Percentiles rank a stretch among this genome's conserved stretches.
Evolutionary conservation across 1,284 basidiomycete species (phyloP).

Genomic region (Puccinia novopanici): DNA sequence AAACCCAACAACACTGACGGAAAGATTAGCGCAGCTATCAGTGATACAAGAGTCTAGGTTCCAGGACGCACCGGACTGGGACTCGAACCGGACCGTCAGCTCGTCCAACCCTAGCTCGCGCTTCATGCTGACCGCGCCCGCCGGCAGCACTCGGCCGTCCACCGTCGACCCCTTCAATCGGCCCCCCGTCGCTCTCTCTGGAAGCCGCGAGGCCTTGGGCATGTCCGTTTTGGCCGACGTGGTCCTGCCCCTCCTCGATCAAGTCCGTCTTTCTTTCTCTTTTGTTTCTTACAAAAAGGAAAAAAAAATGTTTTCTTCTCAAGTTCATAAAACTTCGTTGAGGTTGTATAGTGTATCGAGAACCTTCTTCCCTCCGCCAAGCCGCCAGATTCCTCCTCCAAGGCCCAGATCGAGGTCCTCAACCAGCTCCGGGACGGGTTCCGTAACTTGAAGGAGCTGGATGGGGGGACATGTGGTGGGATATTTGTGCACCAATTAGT

Average conservation of each 20-base stretch:
- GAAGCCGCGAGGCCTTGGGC: neutral
- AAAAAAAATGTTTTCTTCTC: neutral
- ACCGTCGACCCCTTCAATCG: neutral
- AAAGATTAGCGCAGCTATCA: constrained; percentile 13
- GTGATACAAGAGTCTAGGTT: neutral
- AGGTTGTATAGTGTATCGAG: neutral
- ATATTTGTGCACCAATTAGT: neutral
- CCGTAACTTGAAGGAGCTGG: neutral
- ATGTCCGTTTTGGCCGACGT: neutral
- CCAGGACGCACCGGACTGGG: neutral
- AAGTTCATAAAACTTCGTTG: no score
- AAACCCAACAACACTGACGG: neutral
- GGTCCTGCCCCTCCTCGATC: constrained; percentile 2
- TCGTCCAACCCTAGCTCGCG: neutral
- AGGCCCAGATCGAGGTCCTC: neutral
- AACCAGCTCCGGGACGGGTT: constrained; percentile 10
- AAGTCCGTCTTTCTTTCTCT: constrained; percentile 10
- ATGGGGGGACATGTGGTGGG: neutral
- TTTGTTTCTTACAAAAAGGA: neutral
- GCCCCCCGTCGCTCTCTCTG: neutral
- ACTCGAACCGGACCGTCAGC: neutral
- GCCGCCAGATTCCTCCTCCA: no score
- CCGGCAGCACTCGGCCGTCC: no score
- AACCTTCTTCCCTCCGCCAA: neutral
- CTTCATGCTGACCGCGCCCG: neutral